phyloP scores from a whole-genome alignment of 2,329 filamentous ascomycete species.

The Clonostachys chloroleuca region DNA sequence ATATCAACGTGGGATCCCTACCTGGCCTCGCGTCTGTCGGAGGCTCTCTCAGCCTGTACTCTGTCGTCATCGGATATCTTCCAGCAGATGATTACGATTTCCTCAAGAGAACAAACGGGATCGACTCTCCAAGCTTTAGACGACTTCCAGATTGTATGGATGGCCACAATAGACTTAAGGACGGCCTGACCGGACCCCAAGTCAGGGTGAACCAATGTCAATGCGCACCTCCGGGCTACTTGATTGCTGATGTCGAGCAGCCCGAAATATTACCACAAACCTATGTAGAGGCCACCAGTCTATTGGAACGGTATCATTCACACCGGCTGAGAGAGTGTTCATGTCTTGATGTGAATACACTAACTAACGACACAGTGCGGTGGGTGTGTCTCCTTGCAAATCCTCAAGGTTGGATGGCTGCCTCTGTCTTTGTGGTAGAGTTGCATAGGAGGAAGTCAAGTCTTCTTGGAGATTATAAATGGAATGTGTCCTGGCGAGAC shows the following conservation, averaged over 20 bases:
- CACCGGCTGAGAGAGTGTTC: neutral
- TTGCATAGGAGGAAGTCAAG: no score
- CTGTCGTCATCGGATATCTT: neutral
- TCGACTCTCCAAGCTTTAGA: no score
- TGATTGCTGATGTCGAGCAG: no score
- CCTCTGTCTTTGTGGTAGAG: neutral
- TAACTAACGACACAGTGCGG: neutral
- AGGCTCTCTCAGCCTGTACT: neutral
- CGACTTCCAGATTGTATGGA: neutral
- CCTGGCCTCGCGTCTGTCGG: neutral
- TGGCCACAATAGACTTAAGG: neutral
- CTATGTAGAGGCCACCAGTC: no score
- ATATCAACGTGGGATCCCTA: neutral
- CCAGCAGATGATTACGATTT: no score
- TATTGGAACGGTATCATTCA: neutral
- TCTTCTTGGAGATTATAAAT: no score
- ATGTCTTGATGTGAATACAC: neutral
- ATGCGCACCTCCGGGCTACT: no score
- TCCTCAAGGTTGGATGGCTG: neutral
- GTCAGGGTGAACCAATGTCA: neutral
- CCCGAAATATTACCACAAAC: no score
- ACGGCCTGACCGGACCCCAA: neutral
- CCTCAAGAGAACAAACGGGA: no score
- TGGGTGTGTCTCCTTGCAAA: neutral
- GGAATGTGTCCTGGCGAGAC: no score